Evolutionary conservation across 2,329 filamentous ascomycete genomes (phyloP), one percentile per base, ranked within the genome.

Genomic region (Colletotrichum caudatum): DNA sequence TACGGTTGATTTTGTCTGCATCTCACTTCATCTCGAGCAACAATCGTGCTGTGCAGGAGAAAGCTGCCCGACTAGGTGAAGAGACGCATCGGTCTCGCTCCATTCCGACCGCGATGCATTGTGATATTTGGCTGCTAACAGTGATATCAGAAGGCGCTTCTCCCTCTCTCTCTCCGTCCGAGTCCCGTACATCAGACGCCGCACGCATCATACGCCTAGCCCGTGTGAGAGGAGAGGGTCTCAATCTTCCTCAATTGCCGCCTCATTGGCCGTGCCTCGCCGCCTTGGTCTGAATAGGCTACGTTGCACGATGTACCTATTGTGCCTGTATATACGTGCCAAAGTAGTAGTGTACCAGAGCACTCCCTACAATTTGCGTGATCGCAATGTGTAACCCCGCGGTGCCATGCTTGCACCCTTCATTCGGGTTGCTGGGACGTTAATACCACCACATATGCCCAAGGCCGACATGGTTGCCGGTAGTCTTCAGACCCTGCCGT

Each of bases 391-490:
- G 51, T 62, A 63, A 62, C 58, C 37, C 67, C 63, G 62, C 61
- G 68, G 12, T 20, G 16, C 44, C 62, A 44, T 65, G 61, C 53
- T 18, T 46, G 64, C 41, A 51, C 61, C 54, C 65, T 64, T 72
- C 65, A 64, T 62, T 64, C 59, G 39, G n/a, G 69, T 72, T 72
- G 69, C 65, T 64, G 50, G 48, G 61, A 63, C 65, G 54, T 72
- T 72, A 69, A 60, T 37, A 57, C 53, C 65, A 64, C 50, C 26
- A 69, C 69, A 44, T 69, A 72, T 64, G 29, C 37, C 26, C 69
- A 54, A 48, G 65, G 46, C 33, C 65, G 37, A 20, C 35, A 59
- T 63, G 33, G 23, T n/a, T 53, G 39, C 8, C 69, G 53, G 65
- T 59, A 71, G 69, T 71, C 64, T 53, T 46, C 62, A 64, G 64